Evolutionary conservation across 2,329 filamentous ascomycete species (phyloP).

Genomic region (Paecilomyces sp.): DNA sequence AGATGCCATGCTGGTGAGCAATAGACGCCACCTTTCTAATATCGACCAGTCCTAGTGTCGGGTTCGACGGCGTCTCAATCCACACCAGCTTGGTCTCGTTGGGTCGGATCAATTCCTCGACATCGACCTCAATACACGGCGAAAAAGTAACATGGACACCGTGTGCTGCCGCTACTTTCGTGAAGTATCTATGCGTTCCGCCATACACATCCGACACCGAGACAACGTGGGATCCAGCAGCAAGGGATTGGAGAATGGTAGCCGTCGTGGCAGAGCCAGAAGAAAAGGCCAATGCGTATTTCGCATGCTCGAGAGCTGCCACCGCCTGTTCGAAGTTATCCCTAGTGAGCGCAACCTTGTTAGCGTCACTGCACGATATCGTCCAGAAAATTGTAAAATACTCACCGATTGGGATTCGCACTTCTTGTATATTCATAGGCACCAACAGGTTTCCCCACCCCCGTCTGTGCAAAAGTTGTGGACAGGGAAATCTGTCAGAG

Average conservation of each 20-base stretch:
- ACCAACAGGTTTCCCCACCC: constrained; percentile 80
- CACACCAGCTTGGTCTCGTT: constrained; percentile 84
- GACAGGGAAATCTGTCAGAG: constrained; percentile 71
- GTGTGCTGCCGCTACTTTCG: constrained; percentile 90
- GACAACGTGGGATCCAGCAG: constrained; percentile 85
- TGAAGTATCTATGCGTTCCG: constrained; percentile 97
- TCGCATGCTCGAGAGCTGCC: constrained; percentile 85
- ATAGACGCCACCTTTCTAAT: constrained; percentile 76
- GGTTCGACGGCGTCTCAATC: constrained; percentile 95
- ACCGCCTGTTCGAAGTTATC: constrained; percentile 90
- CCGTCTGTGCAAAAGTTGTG: constrained; percentile 89
- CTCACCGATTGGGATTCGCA: constrained; percentile 77
- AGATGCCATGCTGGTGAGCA: constrained; percentile 80
- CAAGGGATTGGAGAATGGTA: constrained; percentile 85
- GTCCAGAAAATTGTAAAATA: constrained; percentile 2
- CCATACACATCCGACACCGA: constrained; percentile 97
- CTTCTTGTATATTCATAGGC: constrained; percentile 89
- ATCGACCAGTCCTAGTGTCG: constrained; percentile 86
- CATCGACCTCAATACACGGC: constrained; percentile 81
- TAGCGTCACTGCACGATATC: background rate
- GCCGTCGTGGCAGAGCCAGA: constrained; percentile 93
- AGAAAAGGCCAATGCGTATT: constrained; percentile 87
- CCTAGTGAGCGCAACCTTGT: constrained; percentile 30
- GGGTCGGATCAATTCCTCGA: constrained; percentile 73
- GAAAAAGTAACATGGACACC: constrained; percentile 93